Percentiles rank a stretch among this genome's conserved stretches.
Conservation (phyloP, 2,329 filamentous ascomycete species). For the Fusarium sp. region DNA sequence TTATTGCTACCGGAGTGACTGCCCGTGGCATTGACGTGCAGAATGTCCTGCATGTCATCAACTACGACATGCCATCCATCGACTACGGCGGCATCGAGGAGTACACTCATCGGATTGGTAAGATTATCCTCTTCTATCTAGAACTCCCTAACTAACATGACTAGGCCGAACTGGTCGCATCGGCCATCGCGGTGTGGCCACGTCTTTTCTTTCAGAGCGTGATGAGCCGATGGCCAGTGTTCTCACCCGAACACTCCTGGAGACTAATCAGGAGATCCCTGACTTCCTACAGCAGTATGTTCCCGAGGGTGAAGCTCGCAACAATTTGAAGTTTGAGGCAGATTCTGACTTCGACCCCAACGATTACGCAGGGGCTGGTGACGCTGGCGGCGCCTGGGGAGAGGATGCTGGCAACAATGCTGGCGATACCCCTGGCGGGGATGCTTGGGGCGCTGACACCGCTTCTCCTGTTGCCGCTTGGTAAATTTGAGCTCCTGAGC, state of each 20-base stretch:
- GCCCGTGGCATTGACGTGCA: slow-evolving; percentile 89
- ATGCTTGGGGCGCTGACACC: not conserved
- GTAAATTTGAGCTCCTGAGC: not conserved
- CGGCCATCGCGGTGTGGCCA: slow-evolving; percentile 84
- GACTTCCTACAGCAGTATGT: slow-evolving; percentile 77
- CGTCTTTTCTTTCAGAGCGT: slow-evolving; percentile 84
- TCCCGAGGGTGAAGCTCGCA: slow-evolving; percentile 61
- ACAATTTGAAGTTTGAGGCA: slow-evolving; percentile 62
- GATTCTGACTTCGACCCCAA: slow-evolving; percentile 61
- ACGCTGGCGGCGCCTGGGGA: slow-evolving; percentile 30
- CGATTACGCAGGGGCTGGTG: slow-evolving; percentile 42
- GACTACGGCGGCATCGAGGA: slow-evolving; percentile 89
- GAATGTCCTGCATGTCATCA: slow-evolving; percentile 90
- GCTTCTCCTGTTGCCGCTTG: slow-evolving; percentile 2
- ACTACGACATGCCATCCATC: slow-evolving; percentile 82
- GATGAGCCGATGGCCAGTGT: slow-evolving; percentile 77
- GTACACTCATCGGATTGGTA: slow-evolving; percentile 94
- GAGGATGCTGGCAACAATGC: slow-evolving; percentile 11
- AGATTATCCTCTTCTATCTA: not conserved
- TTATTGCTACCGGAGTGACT: slow-evolving; percentile 86
- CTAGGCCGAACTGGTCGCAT: slow-evolving; percentile 91
- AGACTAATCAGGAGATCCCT: slow-evolving; percentile 80
- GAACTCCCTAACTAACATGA: slow-evolving; percentile 2
- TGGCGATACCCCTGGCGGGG: not conserved
- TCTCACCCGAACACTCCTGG: slow-evolving; percentile 81